Evolutionary conservation across 768 basidiomycete species (phyloP).

Genomic region (Kwoniella sp.): DNA sequence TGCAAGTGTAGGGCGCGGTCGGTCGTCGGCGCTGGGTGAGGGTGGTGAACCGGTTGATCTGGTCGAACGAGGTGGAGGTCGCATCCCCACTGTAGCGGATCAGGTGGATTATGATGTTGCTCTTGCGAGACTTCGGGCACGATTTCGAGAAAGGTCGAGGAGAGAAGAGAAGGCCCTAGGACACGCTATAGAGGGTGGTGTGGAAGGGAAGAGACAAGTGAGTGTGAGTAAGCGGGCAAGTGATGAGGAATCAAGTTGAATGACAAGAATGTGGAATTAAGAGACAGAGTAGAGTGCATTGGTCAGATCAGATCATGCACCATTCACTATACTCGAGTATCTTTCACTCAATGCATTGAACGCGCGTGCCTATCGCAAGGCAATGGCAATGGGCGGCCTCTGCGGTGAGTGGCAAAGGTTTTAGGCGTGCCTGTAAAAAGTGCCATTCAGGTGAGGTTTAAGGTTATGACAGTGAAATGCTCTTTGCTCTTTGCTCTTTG

Average conservation of each 20-base stretch:
- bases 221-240: not conserved
- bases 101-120: too few species aligned
- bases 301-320: not conserved
- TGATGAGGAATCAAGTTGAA: not conserved
- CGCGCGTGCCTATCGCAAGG: too few species aligned
- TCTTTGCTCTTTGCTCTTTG: not conserved
- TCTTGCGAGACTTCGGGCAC: too few species aligned
- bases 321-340: not conserved
- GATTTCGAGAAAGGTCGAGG: too few species aligned
- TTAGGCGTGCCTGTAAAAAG: slow-evolving; percentile 8
- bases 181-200: not conserved
- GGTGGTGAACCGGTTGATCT: slow-evolving; percentile 5
- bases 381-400: too few species aligned
- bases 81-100: slow-evolving; percentile 2
- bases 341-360: too few species aligned
- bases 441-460: not conserved
- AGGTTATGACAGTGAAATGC: not conserved
- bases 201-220: not conserved
- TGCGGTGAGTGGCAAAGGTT: slow-evolving; percentile 11
- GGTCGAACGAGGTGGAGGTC: slow-evolving; percentile 21
- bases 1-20: slow-evolving; percentile 37
- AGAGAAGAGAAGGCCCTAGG: too few species aligned
- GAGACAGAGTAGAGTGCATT: not conserved
- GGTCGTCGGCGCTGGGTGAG: slow-evolving; percentile 14
- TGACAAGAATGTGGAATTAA: not conserved